phyloP scores from a whole-genome alignment of 2,329 filamentous ascomycete genomes.

The Ploettnerulaceae sp. region DNA sequence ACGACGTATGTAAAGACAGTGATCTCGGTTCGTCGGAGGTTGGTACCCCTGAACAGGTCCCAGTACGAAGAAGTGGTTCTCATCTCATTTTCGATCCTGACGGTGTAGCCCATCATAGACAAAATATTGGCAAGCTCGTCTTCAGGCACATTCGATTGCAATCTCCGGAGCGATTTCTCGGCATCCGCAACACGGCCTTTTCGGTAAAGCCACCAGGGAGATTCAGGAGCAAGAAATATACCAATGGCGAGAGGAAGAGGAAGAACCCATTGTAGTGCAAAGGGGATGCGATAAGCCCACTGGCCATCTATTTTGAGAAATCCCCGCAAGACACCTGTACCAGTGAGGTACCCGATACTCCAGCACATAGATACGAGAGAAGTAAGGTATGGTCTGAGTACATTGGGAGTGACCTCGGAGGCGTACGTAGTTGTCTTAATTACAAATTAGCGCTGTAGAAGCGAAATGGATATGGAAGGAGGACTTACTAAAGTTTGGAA shows the following conservation, averaged over 20 bases:
- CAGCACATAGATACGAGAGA: conserved; percentile 49
- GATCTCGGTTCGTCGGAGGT: conserved; percentile 46
- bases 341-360: conserved; percentile 43
- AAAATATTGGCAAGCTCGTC: conserved; percentile 39
- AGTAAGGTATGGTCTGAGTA: conserved; percentile 45
- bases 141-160: conserved; percentile 35
- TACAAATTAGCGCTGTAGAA: too few relatives aligned
- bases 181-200: conserved; percentile 40
- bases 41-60: conserved; percentile 44
- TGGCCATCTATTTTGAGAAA: conserved; percentile 39
- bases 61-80: conserved; percentile 38
- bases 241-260: conserved; percentile 41
- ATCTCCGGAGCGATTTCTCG: conserved; percentile 31
- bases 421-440: conserved; percentile 26
- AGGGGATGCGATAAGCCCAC: conserved; percentile 46
- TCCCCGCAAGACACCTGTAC: conserved; percentile 41
- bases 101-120: conserved; percentile 49
- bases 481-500: conserved; percentile 41
- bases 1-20: conserved; percentile 1
- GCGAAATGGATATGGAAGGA: too few relatives aligned
- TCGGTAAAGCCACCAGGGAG: conserved; percentile 46
- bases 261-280: conserved; percentile 46
- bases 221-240: conserved; percentile 42
- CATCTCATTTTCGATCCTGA: conserved; percentile 45
- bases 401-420: conserved; percentile 47